These are phyloP conservation scores for Trichosporon faecale DNA, from an alignment of 1,284 basidiomycete genomes.

Conservation along the genomic window DNA sequence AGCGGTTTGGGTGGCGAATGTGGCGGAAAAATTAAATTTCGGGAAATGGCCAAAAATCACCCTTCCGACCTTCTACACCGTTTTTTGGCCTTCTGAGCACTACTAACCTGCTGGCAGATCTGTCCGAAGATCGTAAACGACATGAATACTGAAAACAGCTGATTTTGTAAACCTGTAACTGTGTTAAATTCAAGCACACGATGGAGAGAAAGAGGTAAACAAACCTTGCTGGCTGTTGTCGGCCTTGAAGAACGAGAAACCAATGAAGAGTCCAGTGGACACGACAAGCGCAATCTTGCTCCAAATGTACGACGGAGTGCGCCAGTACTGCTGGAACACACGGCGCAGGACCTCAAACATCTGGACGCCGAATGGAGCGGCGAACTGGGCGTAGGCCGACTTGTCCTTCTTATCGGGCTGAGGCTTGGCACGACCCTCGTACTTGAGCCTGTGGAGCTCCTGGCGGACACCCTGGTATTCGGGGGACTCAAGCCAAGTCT, in stretches of 20 bases:
- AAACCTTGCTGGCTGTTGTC: slow-evolving; percentile 62
- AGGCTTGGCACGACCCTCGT: slow-evolving; percentile 31
- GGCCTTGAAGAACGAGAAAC: slow-evolving; percentile 63
- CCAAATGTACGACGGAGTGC: slow-evolving; percentile 70
- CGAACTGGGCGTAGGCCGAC: slow-evolving; percentile 56
- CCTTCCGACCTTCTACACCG: background rate
- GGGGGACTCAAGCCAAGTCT: slow-evolving; percentile 59
- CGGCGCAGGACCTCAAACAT: slow-evolving; percentile 58
- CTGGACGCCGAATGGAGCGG: slow-evolving; percentile 59
- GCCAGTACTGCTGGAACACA: slow-evolving; percentile 60
- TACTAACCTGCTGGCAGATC: slow-evolving; percentile 40
- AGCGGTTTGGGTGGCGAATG: slow-evolving; percentile 12
- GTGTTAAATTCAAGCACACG: background rate
- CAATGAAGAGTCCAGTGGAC: slow-evolving; percentile 53
- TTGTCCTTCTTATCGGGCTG: slow-evolving; percentile 30
- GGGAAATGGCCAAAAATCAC: background rate
- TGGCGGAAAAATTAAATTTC: background rate
- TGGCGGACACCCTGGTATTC: slow-evolving; percentile 50
- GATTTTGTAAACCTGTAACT: slow-evolving; percentile 65
- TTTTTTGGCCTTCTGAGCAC: background rate
- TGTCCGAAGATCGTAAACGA: slow-evolving; percentile 53
- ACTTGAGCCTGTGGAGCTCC: slow-evolving; percentile 54
- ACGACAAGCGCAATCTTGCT: slow-evolving; percentile 62
- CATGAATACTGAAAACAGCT: slow-evolving; percentile 63
- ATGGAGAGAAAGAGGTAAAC: background rate